A percentile compares a stretch with the other conserved stretches of the same genome.
Evolutionary conservation across 2,329 filamentous ascomycete genomes (phyloP).

Genomic region (Fonsecaea nubica): DNA sequence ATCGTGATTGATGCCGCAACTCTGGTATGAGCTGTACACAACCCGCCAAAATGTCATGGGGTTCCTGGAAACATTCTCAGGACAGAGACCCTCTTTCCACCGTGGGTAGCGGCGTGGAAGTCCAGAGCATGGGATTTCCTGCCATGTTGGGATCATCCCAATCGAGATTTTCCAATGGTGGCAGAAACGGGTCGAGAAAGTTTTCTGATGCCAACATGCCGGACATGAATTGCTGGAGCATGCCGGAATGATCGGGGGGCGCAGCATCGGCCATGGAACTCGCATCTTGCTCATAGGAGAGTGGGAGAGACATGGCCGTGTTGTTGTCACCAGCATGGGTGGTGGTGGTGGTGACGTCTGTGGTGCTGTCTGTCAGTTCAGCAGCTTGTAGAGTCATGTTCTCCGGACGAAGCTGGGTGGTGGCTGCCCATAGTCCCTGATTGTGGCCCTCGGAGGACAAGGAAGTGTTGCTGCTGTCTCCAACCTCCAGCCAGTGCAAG

Average conservation of each 20-base stretch:
- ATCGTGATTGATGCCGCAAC: too few species aligned
- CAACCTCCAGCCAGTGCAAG: conserved; percentile 18
- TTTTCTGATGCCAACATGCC: conserved; percentile 25
- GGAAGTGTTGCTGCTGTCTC: background rate
- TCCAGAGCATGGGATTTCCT: conserved; percentile 24
- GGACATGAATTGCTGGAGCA: conserved; percentile 26
- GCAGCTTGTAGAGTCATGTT: conserved; percentile 15
- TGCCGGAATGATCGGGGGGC: conserved; percentile 20
- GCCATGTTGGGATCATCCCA: conserved; percentile 22
- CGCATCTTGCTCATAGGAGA: conserved; percentile 22
- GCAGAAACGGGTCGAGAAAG: conserved; percentile 29
- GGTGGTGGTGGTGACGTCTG: background rate
- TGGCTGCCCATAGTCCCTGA: conserved; percentile 14
- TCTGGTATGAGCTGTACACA: too few species aligned
- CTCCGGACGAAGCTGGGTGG: conserved; percentile 23
- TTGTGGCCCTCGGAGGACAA: conserved; percentile 19
- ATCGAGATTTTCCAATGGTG: conserved; percentile 25
- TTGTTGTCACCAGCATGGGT: conserved; percentile 1
- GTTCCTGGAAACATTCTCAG: background rate
- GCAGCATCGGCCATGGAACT: conserved; percentile 17
- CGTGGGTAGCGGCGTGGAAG: background rate
- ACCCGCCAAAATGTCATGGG: too few species aligned
- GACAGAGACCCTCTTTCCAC: conserved; percentile 11
- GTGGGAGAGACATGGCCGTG: conserved; percentile 21
- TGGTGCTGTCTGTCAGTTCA: conserved; percentile 21